Conservation (phyloP, 768 basidiomycete species). For the Mycena venus region DNA sequence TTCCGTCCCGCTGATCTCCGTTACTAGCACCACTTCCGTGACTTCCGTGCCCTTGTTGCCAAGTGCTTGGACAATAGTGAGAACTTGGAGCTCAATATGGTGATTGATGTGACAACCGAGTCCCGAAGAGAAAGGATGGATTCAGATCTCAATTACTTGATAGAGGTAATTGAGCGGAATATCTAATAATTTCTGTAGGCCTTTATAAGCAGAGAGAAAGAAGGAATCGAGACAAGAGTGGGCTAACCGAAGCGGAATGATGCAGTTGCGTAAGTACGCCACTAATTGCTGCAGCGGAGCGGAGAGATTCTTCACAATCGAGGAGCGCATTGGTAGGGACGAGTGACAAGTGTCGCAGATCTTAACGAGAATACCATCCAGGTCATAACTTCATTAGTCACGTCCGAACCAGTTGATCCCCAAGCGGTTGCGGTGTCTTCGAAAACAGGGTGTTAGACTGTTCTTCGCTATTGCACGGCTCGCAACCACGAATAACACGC, state of each 20-base stretch:
- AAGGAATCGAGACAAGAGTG: background rate
- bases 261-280: constrained; percentile 8
- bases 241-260: background rate
- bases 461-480: background rate
- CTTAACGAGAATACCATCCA: background rate
- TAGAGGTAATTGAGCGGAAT: background rate
- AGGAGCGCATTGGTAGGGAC: background rate
- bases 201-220: background rate
- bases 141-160: constrained; percentile 3
- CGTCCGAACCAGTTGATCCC: background rate
- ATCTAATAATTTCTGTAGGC: background rate
- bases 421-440: background rate
- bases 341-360: constrained; percentile 2
- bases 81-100: constrained; percentile 1
- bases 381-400: background rate
- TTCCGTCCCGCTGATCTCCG: background rate
- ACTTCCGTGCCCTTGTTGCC: background rate
- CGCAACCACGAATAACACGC: background rate
- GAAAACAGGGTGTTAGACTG: background rate
- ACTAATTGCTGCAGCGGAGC: background rate
- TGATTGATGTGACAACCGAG: constrained; percentile 1
- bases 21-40: background rate
- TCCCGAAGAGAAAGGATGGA: constrained; percentile 2
- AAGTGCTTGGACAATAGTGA: background rate
- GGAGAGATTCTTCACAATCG: background rate